Conservation (phyloP, 768 basidiomycete genomes). For the Cystobasidium tubakii region DNA sequence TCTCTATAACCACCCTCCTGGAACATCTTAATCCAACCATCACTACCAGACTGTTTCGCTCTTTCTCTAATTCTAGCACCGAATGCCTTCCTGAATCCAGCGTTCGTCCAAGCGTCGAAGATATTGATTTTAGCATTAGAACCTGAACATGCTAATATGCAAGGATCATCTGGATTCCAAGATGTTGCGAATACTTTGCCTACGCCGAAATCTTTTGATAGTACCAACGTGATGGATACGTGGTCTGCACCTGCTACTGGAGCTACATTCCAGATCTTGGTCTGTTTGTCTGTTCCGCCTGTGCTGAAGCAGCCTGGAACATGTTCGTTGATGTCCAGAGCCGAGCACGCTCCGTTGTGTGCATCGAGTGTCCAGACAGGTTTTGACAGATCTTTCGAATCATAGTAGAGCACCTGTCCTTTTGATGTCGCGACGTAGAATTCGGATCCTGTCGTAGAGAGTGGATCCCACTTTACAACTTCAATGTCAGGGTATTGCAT, state of each 20-base stretch:
- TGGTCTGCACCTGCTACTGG: slow-evolving; percentile 58
- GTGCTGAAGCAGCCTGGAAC: slow-evolving; percentile 85
- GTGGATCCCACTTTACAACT: slow-evolving; percentile 80
- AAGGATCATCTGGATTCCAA: slow-evolving; percentile 89
- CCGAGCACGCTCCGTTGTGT: slow-evolving; percentile 82
- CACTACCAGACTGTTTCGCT: slow-evolving; percentile 46
- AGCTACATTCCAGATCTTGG: slow-evolving; percentile 79
- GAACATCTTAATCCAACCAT: slow-evolving; percentile 55
- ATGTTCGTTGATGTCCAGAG: slow-evolving; percentile 83
- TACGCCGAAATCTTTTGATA: slow-evolving; percentile 80
- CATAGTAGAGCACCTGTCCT: slow-evolving; percentile 85
- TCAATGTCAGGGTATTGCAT: slow-evolving; percentile 83
- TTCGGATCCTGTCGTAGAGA: slow-evolving; percentile 18
- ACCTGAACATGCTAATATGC: slow-evolving; percentile 88
- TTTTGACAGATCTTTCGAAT: slow-evolving; percentile 60
- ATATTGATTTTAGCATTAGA: slow-evolving; percentile 89
- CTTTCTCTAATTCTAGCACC: slow-evolving; percentile 60
- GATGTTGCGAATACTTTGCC: slow-evolving; percentile 90
- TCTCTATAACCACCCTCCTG: slow-evolving; percentile 52
- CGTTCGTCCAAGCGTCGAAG: slow-evolving; percentile 86
- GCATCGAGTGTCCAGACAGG: slow-evolving; percentile 83
- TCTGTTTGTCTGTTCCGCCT: slow-evolving; percentile 83
- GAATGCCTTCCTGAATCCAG: slow-evolving; percentile 75
- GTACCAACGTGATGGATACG: slow-evolving; percentile 72
- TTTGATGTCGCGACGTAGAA: slow-evolving; percentile 85